These are phyloP conservation scores for Pleurozium schreberi DNA, from an alignment of 225 moss, liverwort and hornwort genomes.

Conservation along the genomic window DNA sequence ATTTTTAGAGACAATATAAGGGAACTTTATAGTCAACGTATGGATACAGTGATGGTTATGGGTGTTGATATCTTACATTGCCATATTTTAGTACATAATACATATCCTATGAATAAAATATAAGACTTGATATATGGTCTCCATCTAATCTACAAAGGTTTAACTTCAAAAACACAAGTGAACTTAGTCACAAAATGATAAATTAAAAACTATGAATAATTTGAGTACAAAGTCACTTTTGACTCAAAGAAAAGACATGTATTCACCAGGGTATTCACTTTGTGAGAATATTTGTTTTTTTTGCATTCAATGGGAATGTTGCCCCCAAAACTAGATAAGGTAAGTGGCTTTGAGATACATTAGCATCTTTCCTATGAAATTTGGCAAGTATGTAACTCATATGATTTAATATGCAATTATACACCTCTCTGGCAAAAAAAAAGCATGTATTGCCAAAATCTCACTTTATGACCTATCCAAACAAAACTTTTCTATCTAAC, in stretches of 20 bases:
- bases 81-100: background rate
- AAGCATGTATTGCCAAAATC: background rate
- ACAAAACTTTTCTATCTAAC: background rate
- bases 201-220: background rate
- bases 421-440: background rate
- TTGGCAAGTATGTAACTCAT: background rate
- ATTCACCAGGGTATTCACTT: background rate
- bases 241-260: background rate
- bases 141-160: rapidly evolving
- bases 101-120: background rate
- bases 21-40: too few species aligned
- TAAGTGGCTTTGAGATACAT: background rate
- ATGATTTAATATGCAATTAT: background rate
- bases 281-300: background rate
- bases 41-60: too few species aligned
- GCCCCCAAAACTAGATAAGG: rapidly evolving
- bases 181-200: background rate
- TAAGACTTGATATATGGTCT: rapidly evolving
- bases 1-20: too few species aligned
- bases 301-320: background rate
- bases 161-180: background rate
- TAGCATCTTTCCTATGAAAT: background rate
- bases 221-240: background rate
- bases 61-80: too few species aligned
- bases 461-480: too few species aligned